Base-by-base conservation (phyloP, 2,329 filamentous ascomycete species). In the Ceratocystis huliohia region DNA sequence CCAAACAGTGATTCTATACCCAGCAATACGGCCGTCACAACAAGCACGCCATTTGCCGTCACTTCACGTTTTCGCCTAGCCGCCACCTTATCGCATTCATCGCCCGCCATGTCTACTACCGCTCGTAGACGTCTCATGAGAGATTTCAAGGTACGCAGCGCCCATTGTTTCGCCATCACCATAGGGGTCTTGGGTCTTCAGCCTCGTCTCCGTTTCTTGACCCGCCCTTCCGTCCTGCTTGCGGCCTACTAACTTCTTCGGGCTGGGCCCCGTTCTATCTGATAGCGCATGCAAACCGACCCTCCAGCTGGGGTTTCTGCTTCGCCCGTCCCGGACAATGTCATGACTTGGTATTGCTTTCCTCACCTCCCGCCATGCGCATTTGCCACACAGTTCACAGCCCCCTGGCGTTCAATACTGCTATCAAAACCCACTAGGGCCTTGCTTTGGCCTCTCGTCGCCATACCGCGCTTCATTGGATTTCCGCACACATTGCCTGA, bases 261-360 rank as follows among this genome's bases (percentile, higher is more conserved):
- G 28, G 3, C 30, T 37, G 37, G 37, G 10, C 28, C 33, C 33
- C 28, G 8, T 33, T 28, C 48, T 28, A 37, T 44, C 28, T 6
- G 50, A 65, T 74, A 96, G 92, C 91, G 94, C 77, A 99, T 99
- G 93, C 94, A 99, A 80, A 97, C 93, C 59, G 94, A 99, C 74
- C 94, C 94, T 75, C 94, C 94, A 8, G 93, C 93, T 64, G 94
- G 94, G 67, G 93, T 99, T 65, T 97, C 93, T 70, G 94, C 94
- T 17, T 97, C 92, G 65, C 94, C 94, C 5, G 89, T 97, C 61
- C 91, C 93, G 69, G 91, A 96, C 74, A 96, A 96, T 80, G 91
- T 96, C 73, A 96, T 96, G 91, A 96, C 90, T 63, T 96, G 91
- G 91, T 95, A 82, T 70, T 82, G 72, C 69, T 65, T 69, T 56